Evolutionary conservation across 2,329 filamentous ascomycete genomes (phyloP).

Genomic region (Aspergillus puulaauensis): DNA sequence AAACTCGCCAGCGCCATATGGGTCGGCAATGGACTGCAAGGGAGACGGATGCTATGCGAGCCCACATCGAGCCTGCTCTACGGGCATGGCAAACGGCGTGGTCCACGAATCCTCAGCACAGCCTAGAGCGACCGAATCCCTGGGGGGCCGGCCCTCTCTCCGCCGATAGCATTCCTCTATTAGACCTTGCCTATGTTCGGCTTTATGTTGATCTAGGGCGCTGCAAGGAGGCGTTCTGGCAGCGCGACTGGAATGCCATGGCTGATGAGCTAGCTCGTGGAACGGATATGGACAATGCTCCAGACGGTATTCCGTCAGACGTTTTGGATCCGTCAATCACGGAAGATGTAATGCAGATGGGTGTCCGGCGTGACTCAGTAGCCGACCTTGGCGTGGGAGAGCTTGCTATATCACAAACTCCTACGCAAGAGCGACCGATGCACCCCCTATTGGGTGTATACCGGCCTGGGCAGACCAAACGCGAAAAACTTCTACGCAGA

Average conservation of each 20-base stretch:
- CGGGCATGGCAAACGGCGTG: constrained; percentile 93
- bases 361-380: constrained; percentile 34
- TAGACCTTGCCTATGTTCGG: constrained; percentile 89
- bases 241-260: constrained; percentile 89
- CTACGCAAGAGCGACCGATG: constrained; percentile 34
- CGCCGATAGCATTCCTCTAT: constrained; percentile 83
- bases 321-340: constrained; percentile 30
- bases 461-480: constrained; percentile 55
- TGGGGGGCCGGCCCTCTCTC: constrained; percentile 79
- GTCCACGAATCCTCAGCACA: constrained; percentile 82
- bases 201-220: constrained; percentile 91
- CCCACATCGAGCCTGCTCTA: constrained; percentile 88
- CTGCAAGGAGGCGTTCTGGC: constrained; percentile 92
- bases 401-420: constrained; percentile 37
- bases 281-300: constrained; percentile 71
- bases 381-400: constrained; percentile 37
- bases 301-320: constrained; percentile 48
- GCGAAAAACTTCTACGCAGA: constrained; percentile 84
- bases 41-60: constrained; percentile 94
- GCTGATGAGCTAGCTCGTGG: constrained; percentile 80
- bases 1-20: constrained; percentile 86
- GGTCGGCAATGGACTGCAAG: constrained; percentile 86
- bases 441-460: constrained; percentile 31
- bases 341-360: constrained; percentile 16
- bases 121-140: constrained; percentile 79